Evolutionary conservation across 1,139 yeast genomes (phyloP).

Genomic region (Martiniozyma asiatica): DNA sequence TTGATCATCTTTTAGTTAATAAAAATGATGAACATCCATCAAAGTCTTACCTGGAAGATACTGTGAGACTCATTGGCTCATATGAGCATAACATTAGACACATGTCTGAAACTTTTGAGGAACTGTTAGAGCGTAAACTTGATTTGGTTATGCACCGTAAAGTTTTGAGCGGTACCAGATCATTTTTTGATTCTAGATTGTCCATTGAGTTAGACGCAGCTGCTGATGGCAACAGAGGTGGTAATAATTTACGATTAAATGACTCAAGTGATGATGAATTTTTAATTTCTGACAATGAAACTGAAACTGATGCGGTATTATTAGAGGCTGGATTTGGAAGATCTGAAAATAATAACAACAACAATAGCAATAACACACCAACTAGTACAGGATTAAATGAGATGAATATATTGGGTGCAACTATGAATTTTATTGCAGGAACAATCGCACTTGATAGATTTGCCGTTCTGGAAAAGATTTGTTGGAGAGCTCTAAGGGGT

Average conservation of each 20-base stretch:
- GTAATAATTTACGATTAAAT: constrained; percentile 13
- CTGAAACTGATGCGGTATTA: constrained; percentile 4
- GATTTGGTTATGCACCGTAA: constrained; percentile 35
- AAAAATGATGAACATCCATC: constrained; percentile 11
- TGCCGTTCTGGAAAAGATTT: constrained; percentile 64
- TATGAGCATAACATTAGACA: constrained; percentile 33
- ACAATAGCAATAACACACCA: not conserved
- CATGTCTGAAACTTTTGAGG: constrained; percentile 31
- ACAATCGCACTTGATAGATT: constrained; percentile 67
- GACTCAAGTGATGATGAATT: constrained; percentile 18
- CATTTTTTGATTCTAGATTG: constrained; percentile 21
- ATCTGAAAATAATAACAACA: not conserved
- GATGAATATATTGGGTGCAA: constrained; percentile 21
- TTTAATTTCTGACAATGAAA: constrained; percentile 17
- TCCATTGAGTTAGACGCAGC: constrained; percentile 20
- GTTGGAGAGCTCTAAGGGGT: constrained; percentile 76
- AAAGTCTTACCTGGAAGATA: constrained; percentile 31
- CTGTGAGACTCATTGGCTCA: constrained; percentile 26
- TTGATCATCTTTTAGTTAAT: constrained; percentile 14
- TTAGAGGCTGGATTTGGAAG: constrained; percentile 12
- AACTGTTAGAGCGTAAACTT: constrained; percentile 26
- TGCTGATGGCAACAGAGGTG: too few species aligned
- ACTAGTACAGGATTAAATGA: constrained; percentile 13
- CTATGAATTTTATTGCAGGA: constrained; percentile 59
- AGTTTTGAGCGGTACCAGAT: constrained; percentile 28